These are phyloP conservation scores for Cinchona pubescens DNA, from an alignment of 257 asterid species.

Conservation along the genomic window DNA sequence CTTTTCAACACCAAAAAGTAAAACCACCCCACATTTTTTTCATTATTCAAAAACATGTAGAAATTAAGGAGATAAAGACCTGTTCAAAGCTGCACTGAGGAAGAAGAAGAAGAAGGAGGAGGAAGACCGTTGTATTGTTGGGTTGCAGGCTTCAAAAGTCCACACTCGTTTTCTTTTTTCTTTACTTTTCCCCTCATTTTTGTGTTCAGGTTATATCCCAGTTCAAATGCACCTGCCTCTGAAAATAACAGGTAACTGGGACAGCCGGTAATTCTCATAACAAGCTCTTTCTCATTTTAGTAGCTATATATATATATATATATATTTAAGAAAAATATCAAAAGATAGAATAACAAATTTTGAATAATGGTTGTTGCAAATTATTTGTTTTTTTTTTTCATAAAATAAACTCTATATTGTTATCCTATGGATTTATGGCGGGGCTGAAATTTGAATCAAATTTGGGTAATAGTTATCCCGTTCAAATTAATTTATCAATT, in stretches of 20 bases:
- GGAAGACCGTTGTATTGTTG: slow-evolving; percentile 21
- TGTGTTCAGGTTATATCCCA: neutral
- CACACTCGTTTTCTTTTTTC: neutral
- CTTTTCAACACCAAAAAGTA: neutral
- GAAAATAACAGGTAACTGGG: slow-evolving; percentile 7
- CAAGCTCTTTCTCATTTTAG: neutral
- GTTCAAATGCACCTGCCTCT: slow-evolving; percentile 9
- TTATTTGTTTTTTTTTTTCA: too few relatives aligned
- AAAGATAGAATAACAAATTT: too few relatives aligned
- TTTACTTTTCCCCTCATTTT: neutral
- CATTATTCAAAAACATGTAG: neutral
- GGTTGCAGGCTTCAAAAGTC: slow-evolving; percentile 5
- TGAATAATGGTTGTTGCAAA: too few relatives aligned
- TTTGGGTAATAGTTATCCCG: too few relatives aligned
- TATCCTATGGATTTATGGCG: too few relatives aligned
- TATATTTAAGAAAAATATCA: too few relatives aligned
- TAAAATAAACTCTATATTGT: too few relatives aligned
- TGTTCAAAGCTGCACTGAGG: slow-evolving; percentile 1
- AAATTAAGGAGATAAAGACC: slow-evolving; percentile 13
- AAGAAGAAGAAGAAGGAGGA: slow-evolving; percentile 7
- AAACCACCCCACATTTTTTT: slow-evolving; percentile 18
- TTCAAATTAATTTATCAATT: too few relatives aligned
- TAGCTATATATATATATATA: too few relatives aligned
- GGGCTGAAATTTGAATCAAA: too few relatives aligned
- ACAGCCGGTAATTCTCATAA: neutral